Percentiles rank a stretch among this genome's conserved stretches.
Conservation (phyloP, 768 basidiomycete species). For the Ephemerocybe angulata region DNA sequence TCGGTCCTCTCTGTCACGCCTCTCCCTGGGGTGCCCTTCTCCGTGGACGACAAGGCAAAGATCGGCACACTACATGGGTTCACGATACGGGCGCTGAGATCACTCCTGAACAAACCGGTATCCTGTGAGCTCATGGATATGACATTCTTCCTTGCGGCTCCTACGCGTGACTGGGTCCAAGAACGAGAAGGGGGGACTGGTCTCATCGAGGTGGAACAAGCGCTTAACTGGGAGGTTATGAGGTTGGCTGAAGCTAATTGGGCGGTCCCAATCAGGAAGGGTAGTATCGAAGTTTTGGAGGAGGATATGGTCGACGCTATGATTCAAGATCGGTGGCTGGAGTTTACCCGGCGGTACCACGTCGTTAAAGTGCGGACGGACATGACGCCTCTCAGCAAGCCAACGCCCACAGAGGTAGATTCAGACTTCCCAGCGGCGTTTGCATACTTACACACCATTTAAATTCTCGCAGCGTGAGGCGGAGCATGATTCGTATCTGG, state of each 20-base stretch:
- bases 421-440: constrained; percentile 1
- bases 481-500: constrained; percentile 56
- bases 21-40: constrained; percentile 46
- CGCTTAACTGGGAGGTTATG: constrained; percentile 65
- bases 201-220: constrained; percentile 37
- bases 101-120: constrained; percentile 66
- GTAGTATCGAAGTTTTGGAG: constrained; percentile 33
- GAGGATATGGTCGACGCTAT: constrained; percentile 58
- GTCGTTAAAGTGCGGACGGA: constrained; percentile 56
- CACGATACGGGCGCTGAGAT: constrained; percentile 59
- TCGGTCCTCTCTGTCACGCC: constrained; percentile 40
- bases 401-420: constrained; percentile 60
- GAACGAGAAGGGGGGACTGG: constrained; percentile 21
- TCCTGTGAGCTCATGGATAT: constrained; percentile 50
- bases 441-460: constrained; percentile 7
- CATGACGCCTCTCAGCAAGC: constrained; percentile 70
- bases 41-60: constrained; percentile 40
- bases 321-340: constrained; percentile 73
- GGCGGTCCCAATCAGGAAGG: constrained; percentile 44
- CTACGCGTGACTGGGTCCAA: constrained; percentile 41
- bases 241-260: constrained; percentile 49
- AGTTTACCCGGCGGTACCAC: constrained; percentile 70
- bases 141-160: constrained; percentile 66
- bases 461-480: constrained; percentile 49
- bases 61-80: constrained; percentile 57